A percentile compares a stretch with the other conserved stretches of the same genome.
These are phyloP conservation scores for Eutrema salsugineum DNA, from an alignment of 441 rosid species.

Conservation along the genomic window DNA sequence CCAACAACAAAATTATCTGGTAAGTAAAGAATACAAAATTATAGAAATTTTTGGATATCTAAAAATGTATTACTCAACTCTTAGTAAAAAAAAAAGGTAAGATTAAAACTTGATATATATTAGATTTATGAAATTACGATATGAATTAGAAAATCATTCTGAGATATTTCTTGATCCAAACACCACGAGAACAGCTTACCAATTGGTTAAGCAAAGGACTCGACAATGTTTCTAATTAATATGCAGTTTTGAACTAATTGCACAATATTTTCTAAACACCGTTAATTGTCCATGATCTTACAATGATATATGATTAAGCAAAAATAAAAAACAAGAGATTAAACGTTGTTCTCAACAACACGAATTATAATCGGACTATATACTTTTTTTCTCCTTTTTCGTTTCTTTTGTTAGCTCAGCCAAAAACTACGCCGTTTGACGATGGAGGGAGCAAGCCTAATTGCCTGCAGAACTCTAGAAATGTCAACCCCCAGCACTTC, in stretches of 20 bases:
- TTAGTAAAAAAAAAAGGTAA: no score
- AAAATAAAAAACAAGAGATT: not conserved
- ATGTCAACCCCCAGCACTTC: constrained; percentile 54
- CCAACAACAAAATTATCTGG: not conserved
- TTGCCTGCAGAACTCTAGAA: not conserved
- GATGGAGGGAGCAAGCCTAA: constrained; percentile 2
- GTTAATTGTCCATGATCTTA: not conserved
- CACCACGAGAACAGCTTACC: not conserved
- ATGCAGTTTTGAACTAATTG: not conserved
- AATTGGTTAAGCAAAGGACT: not conserved
- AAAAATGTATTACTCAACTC: no score
- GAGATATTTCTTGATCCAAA: not conserved
- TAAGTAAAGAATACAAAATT: not conserved
- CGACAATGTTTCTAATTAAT: not conserved
- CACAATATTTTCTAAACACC: constrained; percentile 4
- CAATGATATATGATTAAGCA: not conserved
- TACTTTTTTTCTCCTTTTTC: not conserved
- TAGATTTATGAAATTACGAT: not conserved
- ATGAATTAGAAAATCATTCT: not conserved
- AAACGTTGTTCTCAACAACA: not conserved
- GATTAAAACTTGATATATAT: no score
- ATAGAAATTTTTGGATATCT: not conserved
- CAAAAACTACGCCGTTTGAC: not conserved
- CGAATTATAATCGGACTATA: not conserved
- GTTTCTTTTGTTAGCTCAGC: not conserved